A percentile compares a stretch with the other conserved stretches of the same genome.
phyloP scores from a whole-genome alignment of 129 eudicot genomes.

The Lonicera japonica region DNA sequence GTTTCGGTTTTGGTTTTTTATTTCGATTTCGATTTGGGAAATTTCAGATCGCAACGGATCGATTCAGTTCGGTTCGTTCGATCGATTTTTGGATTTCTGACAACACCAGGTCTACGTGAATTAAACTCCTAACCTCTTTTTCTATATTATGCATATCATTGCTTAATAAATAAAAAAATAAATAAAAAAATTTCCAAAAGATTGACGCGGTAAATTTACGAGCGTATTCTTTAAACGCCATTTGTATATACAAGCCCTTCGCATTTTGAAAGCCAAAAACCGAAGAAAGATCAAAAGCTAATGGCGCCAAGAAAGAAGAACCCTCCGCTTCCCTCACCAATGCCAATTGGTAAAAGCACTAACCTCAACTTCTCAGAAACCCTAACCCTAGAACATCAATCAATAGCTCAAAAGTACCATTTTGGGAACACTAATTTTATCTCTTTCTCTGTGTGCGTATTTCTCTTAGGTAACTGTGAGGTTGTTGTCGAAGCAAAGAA shows the following conservation, averaged over 20 bases:
- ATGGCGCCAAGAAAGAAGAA: slow-evolving; percentile 47
- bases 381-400: slow-evolving; percentile 18
- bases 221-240: not conserved
- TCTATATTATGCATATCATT: too few species aligned
- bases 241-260: not conserved
- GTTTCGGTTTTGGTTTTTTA: too few species aligned
- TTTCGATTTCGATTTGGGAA: too few species aligned
- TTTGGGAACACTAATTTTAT: not conserved
- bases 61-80: too few species aligned
- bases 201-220: too few species aligned
- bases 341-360: slow-evolving; percentile 44
- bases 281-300: not conserved
- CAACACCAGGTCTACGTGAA: too few species aligned
- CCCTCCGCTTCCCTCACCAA: slow-evolving; percentile 34
- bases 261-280: slow-evolving; percentile 12
- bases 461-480: slow-evolving; percentile 67
- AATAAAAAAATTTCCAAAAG: too few species aligned
- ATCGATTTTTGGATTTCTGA: too few species aligned
- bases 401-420: not conserved
- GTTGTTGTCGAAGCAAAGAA: slow-evolving; percentile 57
- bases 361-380: not conserved
- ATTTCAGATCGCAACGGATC: too few species aligned
- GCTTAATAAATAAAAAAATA: too few species aligned
- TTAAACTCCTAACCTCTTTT: too few species aligned
- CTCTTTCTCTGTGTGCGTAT: slow-evolving; percentile 2